A percentile compares a stretch with the other conserved stretches of the same genome.
Conservation (phyloP, 2,329 filamentous ascomycete species). For the Volutella citrinella region DNA sequence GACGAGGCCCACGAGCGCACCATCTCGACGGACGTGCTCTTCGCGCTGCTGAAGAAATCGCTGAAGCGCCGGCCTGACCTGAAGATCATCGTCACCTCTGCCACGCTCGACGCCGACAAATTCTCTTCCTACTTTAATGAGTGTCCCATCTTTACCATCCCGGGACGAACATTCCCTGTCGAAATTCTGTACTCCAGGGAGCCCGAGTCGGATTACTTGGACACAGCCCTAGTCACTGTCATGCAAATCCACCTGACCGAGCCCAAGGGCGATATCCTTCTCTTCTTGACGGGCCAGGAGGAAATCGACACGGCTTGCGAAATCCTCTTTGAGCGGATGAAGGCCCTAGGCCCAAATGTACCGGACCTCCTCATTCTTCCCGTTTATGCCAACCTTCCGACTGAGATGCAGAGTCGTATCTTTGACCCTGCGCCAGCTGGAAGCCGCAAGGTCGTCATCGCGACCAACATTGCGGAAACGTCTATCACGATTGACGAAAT, state of each 20-base stretch:
- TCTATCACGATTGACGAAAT: conserved; percentile 98
- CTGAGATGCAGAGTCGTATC: conserved; percentile 89
- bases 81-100: conserved; percentile 94
- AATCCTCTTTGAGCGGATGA: conserved; percentile 93
- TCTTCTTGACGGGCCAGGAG: conserved; percentile 96
- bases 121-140: conserved; percentile 96
- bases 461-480: conserved; percentile 97
- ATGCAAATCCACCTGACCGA: conserved; percentile 98
- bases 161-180: conserved; percentile 90
- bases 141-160: conserved; percentile 95
- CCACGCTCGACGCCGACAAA: conserved; percentile 94
- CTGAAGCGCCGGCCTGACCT: conserved; percentile 81
- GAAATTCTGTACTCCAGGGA: conserved; percentile 95
- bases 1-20: conserved; percentile 98
- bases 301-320: conserved; percentile 96
- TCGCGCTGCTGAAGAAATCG: conserved; percentile 91
- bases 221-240: conserved; percentile 89
- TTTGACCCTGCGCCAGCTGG: conserved; percentile 90
- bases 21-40: conserved; percentile 92
- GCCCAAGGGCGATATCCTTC: conserved; percentile 86
- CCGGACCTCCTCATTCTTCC: conserved; percentile 91
- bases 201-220: conserved; percentile 92
- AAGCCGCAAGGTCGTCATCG: conserved; percentile 89
- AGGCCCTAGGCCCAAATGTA: conserved; percentile 83
- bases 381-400: conserved; percentile 92